Evolutionary conservation across 208 protist genomes (phyloP).

Genomic region (Angomonas deanei): DNA sequence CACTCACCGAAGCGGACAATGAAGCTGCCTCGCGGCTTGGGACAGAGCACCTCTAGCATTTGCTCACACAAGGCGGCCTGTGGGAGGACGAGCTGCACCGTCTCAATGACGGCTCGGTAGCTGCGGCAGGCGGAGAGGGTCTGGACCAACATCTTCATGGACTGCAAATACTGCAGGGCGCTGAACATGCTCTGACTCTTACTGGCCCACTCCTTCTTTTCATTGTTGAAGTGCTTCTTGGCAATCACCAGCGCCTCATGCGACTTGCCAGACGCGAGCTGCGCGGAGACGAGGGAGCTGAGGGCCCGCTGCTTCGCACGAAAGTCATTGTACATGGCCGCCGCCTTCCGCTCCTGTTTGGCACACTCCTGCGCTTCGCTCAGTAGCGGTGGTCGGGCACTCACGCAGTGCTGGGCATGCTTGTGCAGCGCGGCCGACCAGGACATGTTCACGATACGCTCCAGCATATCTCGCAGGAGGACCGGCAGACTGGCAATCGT

Average conservation of each 20-base stretch:
- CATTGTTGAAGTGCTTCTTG: conserved; percentile 63
- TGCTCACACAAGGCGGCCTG: conserved; percentile 76
- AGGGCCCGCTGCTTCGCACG: conserved; percentile 59
- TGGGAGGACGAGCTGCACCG: conserved; percentile 65
- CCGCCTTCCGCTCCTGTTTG: conserved; percentile 46
- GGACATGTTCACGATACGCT: conserved; percentile 54
- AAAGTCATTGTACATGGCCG: conserved; percentile 39
- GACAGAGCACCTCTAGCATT: conserved; percentile 51
- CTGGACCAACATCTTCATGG: conserved; percentile 69
- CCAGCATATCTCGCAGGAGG: conserved; percentile 23
- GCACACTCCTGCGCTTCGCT: conserved; percentile 37
- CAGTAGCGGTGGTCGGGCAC: conserved; percentile 34
- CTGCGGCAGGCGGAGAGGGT: conserved; percentile 56
- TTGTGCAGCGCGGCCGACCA: conserved; percentile 74
- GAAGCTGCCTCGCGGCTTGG: conserved; percentile 28
- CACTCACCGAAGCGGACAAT: conserved; percentile 66
- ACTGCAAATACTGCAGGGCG: conserved; percentile 68
- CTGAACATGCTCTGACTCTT: conserved; percentile 46
- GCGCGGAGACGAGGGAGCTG: conserved; percentile 50
- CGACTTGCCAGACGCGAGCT: conserved; percentile 49
- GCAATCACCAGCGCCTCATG: conserved; percentile 50
- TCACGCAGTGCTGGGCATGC: conserved; percentile 64
- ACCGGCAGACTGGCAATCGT: not conserved
- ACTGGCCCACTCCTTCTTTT: conserved; percentile 60
- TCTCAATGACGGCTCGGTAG: conserved; percentile 63